Conservation (phyloP, 1,139 yeast species). For the Yamadazyma triangularis region DNA sequence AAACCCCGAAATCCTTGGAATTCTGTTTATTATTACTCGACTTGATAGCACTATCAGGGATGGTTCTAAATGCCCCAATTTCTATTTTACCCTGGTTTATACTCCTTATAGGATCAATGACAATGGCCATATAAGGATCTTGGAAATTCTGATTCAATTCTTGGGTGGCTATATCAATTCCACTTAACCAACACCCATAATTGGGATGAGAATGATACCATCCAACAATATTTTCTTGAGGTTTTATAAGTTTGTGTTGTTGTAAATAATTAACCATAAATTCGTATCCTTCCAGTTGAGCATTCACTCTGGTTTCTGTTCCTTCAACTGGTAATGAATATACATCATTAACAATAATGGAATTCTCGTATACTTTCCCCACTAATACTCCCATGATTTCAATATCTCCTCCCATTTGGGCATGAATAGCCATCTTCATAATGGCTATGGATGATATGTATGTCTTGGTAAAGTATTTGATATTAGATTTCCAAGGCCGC, state of each 20-base stretch:
- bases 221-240: constrained; percentile 69
- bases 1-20: constrained; percentile 57
- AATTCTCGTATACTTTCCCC: constrained; percentile 59
- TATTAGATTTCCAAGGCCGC: constrained; percentile 41
- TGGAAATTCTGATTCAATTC: constrained; percentile 79
- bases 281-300: constrained; percentile 90
- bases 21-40: constrained; percentile 29
- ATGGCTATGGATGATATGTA: constrained; percentile 73
- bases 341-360: constrained; percentile 73
- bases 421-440: constrained; percentile 77
- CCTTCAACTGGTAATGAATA: constrained; percentile 93
- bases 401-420: constrained; percentile 80
- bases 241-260: constrained; percentile 49
- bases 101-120: constrained; percentile 79
- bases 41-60: constrained; percentile 47
- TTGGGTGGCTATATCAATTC: constrained; percentile 88
- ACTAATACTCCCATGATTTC: constrained; percentile 96
- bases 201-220: constrained; percentile 99
- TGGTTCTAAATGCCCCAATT: constrained; percentile 89
- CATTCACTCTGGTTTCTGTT: constrained; percentile 93
- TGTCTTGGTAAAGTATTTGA: constrained; percentile 62
- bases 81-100: constrained; percentile 63
- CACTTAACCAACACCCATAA: constrained; percentile 91
- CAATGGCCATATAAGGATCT: constrained; percentile 88
- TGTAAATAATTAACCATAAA: constrained; percentile 85